These are phyloP conservation scores for Quercus glauca DNA, from an alignment of 306 rosid species.

Conservation along the genomic window DNA sequence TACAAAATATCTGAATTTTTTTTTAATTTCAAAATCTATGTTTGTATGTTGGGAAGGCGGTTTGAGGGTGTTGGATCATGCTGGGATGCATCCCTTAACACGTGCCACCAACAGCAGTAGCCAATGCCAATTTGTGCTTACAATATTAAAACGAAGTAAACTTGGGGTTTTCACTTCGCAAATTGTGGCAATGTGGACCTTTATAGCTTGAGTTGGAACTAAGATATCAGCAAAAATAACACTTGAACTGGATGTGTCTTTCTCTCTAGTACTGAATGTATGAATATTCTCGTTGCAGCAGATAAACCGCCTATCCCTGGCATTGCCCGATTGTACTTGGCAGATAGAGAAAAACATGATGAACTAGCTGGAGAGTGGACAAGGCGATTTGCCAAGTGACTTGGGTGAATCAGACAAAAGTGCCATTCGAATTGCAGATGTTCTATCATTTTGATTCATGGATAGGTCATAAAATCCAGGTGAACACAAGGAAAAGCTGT, in stretches of 20 bases:
- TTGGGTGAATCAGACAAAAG: slow-evolving; percentile 24
- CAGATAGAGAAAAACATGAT: slow-evolving; percentile 72
- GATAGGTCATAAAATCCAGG: background rate
- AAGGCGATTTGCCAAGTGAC: slow-evolving; percentile 79
- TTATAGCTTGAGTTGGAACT: background rate
- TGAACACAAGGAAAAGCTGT: background rate
- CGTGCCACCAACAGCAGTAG: too few relatives aligned
- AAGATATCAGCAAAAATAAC: background rate
- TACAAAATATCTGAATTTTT: background rate
- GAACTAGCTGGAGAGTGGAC: slow-evolving; percentile 85
- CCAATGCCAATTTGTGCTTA: too few relatives aligned
- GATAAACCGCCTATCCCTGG: slow-evolving; percentile 70
- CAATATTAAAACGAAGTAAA: too few relatives aligned
- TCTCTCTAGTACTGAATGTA: slow-evolving; percentile 2
- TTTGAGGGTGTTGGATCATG: background rate
- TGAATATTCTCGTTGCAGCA: slow-evolving; percentile 27
- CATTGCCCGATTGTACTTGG: slow-evolving; percentile 71
- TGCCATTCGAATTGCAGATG: slow-evolving; percentile 8
- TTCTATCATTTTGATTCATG: background rate
- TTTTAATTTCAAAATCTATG: background rate
- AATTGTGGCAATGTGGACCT: background rate
- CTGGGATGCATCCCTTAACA: too few relatives aligned
- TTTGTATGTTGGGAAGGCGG: background rate
- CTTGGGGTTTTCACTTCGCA: too few relatives aligned
- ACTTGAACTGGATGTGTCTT: background rate